Percentiles rank a stretch among this genome's conserved stretches.
phyloP scores from a whole-genome alignment of 2,329 filamentous ascomycete genomes.

The Aurifilum marmelostoma region DNA sequence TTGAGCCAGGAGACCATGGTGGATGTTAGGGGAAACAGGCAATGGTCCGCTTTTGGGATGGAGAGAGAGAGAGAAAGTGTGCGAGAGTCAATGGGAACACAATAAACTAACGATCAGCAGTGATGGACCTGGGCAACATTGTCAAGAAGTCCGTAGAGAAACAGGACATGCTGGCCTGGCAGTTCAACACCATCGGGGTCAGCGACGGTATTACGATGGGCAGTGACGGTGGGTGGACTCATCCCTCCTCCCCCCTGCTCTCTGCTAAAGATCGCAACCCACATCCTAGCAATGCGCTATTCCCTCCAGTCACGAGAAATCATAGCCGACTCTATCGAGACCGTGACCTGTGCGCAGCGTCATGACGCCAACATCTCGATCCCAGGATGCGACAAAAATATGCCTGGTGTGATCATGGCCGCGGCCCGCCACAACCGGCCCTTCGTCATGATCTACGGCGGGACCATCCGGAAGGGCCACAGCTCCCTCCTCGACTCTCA shows the following conservation, averaged over 20 bases:
- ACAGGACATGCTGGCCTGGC: slow-evolving; percentile 89
- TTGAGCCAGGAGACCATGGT: not conserved
- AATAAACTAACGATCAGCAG: slow-evolving; percentile 43
- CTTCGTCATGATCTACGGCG: slow-evolving; percentile 94
- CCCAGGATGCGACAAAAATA: slow-evolving; percentile 96
- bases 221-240: slow-evolving; percentile 69
- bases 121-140: slow-evolving; percentile 84
- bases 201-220: slow-evolving; percentile 96
- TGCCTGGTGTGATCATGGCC: slow-evolving; percentile 91
- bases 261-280: not conserved
- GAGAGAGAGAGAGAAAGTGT: not conserved
- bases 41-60: too few relatives aligned
- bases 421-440: slow-evolving; percentile 90
- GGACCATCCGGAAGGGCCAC: slow-evolving; percentile 87
- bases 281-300: slow-evolving; percentile 78
- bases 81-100: not conserved
- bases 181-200: slow-evolving; percentile 88
- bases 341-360: slow-evolving; percentile 86
- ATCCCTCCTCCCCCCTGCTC: not conserved
- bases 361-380: slow-evolving; percentile 94
- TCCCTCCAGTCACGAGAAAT: slow-evolving; percentile 89
- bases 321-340: slow-evolving; percentile 93
- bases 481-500: slow-evolving; percentile 73
- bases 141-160: slow-evolving; percentile 82
- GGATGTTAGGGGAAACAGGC: too few relatives aligned